Evolutionary conservation across 768 basidiomycete genomes (phyloP).

Genomic region (Tricholoma bakamatsutake): DNA sequence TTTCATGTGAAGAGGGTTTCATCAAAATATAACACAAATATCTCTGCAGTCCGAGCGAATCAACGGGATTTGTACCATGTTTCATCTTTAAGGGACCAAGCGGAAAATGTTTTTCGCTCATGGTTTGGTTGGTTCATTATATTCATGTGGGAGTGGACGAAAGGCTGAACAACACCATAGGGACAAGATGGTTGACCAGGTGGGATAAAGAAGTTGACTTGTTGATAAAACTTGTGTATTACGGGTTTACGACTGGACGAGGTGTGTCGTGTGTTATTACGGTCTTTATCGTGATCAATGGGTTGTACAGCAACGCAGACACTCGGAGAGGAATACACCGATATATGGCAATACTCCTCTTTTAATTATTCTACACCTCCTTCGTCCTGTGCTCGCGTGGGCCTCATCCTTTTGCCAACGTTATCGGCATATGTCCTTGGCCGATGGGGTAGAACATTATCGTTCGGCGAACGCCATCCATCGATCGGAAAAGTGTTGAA

Average conservation of each 20-base stretch:
- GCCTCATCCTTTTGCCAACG: slow-evolving; percentile 60
- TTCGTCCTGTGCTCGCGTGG: slow-evolving; percentile 37
- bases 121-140: slow-evolving; percentile 57
- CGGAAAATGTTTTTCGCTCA: slow-evolving; percentile 66
- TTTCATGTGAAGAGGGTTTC: background rate
- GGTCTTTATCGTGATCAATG: background rate
- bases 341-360: slow-evolving; percentile 68
- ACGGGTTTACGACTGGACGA: slow-evolving; percentile 67
- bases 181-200: slow-evolving; percentile 71
- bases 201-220: slow-evolving; percentile 83
- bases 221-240: slow-evolving; percentile 61
- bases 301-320: slow-evolving; percentile 61
- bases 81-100: slow-evolving; percentile 66
- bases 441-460: slow-evolving; percentile 36
- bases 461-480: slow-evolving; percentile 31
- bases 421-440: slow-evolving; percentile 60
- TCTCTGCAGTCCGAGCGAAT: slow-evolving; percentile 66
- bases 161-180: slow-evolving; percentile 31
- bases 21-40: background rate
- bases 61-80: slow-evolving; percentile 81
- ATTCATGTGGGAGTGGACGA: background rate
- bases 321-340: slow-evolving; percentile 88
- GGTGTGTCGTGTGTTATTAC: slow-evolving; percentile 36
- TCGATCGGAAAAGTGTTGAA: slow-evolving; percentile 28
- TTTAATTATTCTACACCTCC: slow-evolving; percentile 35